Evolutionary conservation across 2,329 filamentous ascomycete species (phyloP).

Genomic region (Ophiognomonia clavigignenti-juglandacearum): DNA sequence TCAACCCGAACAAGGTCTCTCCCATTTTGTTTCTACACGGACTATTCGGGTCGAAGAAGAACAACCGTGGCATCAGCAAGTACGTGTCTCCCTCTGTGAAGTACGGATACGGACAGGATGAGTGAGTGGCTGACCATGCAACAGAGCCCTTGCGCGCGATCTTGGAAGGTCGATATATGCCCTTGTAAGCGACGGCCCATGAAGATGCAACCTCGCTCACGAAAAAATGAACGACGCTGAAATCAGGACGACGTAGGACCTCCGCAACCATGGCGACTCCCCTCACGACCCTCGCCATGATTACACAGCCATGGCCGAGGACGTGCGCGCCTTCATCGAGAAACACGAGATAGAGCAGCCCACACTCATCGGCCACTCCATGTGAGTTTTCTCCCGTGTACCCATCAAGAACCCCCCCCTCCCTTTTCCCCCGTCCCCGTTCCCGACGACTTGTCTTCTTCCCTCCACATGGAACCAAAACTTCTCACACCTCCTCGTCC

Average conservation of each 20-base stretch:
- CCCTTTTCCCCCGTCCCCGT: not conserved
- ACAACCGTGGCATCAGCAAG: slow-evolving; percentile 94
- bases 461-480: too few species aligned
- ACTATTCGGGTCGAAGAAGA: slow-evolving; percentile 91
- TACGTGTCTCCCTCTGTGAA: slow-evolving; percentile 29
- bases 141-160: slow-evolving; percentile 76
- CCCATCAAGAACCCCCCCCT: too few species aligned
- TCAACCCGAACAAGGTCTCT: slow-evolving; percentile 30
- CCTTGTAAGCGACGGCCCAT: slow-evolving; percentile 48
- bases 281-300: slow-evolving; percentile 73
- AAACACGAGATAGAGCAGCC: slow-evolving; percentile 64
- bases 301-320: slow-evolving; percentile 76
- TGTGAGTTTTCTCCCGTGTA: slow-evolving; percentile 55
- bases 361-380: slow-evolving; percentile 88
- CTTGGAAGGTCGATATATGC: slow-evolving; percentile 77
- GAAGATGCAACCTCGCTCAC: too few species aligned
- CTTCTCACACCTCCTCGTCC: not conserved
- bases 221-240: too few species aligned
- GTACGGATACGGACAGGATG: not conserved
- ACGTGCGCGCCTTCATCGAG: slow-evolving; percentile 73
- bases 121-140: slow-evolving; percentile 6
- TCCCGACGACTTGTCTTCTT: too few species aligned
- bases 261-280: slow-evolving; percentile 90
- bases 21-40: slow-evolving; percentile 90
- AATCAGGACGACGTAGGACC: too few species aligned